Evolutionary conservation across 805 yeast genomes (phyloP), one percentile per base, ranked within the genome.

Genomic region (Cyberlindnera petersonii): DNA sequence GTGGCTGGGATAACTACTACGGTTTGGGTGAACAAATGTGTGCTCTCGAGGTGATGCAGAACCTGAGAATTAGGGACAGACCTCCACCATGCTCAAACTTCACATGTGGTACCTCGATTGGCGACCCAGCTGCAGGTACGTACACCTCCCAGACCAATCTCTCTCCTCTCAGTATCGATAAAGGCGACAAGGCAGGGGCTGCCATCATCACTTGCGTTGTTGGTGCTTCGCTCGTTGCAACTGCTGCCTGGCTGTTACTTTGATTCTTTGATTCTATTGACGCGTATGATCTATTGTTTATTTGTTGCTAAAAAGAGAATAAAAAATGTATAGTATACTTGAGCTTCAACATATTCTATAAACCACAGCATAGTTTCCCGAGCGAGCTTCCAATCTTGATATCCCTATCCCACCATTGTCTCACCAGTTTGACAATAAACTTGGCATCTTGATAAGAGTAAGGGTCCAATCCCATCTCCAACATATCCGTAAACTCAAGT

Each of bases 21-120:
- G 95, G 95, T 1, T 70, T 86, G 27, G 95, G 95, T 35, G 94
- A 87, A 61, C 95, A 86, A 60, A 80, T 84, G 71, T 65, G 76
- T 24, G 94, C 94, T 0, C 63, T 85, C 36, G 95, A 86, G 52
- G 66, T 61, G 3, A 67, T 74, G 53, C 67, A 61, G 32, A 68
- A 64, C 30, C 50, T 69, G 29, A 52, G 60, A 46, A 52, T 60
- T 11, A 41, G 60, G 43, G 57, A 55, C 27, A 51, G 60, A 58
- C 68, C 70, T 4, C 71, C 75, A 21, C 91, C 93, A 2, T 73
- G 68, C 41, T 73, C 88, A 3, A 72, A 77, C 23, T 43, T 56
- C 6, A 66, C 68, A 16, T 93, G 93, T 34, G 94, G 86, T 24
- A 63, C 85, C 2, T 80, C 88, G 0, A 37, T 49, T 8, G 86